A percentile compares a stretch with the other conserved stretches of the same genome.
Conservation (phyloP, 2,329 filamentous ascomycete species). For the Bertia moriformis region DNA sequence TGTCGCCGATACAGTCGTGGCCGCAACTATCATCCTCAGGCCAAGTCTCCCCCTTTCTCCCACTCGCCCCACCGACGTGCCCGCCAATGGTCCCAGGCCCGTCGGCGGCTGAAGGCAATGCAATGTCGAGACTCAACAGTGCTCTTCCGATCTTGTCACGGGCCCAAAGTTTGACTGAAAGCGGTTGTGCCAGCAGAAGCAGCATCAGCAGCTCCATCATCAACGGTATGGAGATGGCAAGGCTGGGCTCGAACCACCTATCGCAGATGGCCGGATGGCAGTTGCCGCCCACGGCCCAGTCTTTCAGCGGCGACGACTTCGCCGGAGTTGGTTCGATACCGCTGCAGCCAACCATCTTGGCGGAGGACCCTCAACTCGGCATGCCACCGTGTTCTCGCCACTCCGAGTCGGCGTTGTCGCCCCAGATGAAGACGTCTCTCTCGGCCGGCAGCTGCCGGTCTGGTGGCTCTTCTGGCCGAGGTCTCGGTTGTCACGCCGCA, state of each 20-base stretch:
- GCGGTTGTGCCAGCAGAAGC: slow-evolving; percentile 22
- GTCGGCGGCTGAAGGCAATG: slow-evolving; percentile 19
- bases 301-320: slow-evolving; percentile 12
- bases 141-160: too few species aligned
- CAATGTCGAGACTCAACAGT: slow-evolving; percentile 28
- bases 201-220: not conserved
- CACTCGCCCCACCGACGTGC: slow-evolving; percentile 17
- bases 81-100: slow-evolving; percentile 27
- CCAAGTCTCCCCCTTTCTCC: too few species aligned
- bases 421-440: too few species aligned
- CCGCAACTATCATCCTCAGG: too few species aligned
- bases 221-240: slow-evolving; percentile 6
- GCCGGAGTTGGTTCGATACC: slow-evolving; percentile 23
- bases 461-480: too few species aligned
- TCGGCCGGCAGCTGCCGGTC: too few species aligned
- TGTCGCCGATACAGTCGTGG: too few species aligned
- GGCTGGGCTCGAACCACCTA: slow-evolving; percentile 8
- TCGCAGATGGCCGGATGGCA: slow-evolving; percentile 8
- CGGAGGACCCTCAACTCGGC: too few species aligned
- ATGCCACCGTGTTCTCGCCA: too few species aligned
- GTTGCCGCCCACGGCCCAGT: slow-evolving; percentile 12
- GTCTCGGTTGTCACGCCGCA: slow-evolving; percentile 29
- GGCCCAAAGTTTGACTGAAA: too few species aligned
- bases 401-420: too few species aligned
- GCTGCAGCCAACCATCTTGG: too few species aligned